Percentiles rank a stretch among this genome's conserved stretches.
Conservation (phyloP, 2,329 filamentous ascomycete species). For the Exophiala alcalophila region DNA sequence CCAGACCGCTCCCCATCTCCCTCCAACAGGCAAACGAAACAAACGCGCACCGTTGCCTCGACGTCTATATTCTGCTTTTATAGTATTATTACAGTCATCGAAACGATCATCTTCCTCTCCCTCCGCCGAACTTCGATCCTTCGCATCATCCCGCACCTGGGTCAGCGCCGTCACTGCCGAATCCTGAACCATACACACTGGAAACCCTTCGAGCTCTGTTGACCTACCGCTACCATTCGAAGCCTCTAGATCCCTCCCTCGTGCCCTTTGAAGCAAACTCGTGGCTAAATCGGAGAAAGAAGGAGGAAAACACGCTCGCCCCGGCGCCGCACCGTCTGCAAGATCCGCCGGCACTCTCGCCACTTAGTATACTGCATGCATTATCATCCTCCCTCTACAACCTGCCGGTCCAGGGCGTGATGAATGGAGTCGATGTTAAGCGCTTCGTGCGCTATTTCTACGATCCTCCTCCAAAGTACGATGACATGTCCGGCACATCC, state of each 20-base stretch:
- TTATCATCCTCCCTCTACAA: conserved; percentile 23
- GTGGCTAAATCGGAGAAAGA: not conserved
- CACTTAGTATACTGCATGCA: conserved; percentile 22
- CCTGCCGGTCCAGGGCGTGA: conserved; percentile 35
- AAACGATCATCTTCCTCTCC: not conserved
- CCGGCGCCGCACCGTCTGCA: not conserved
- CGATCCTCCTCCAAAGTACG: conserved; percentile 84
- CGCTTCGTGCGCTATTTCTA: conserved; percentile 87
- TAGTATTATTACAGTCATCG: too few species aligned
- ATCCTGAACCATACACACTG: too few species aligned
- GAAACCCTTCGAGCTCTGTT: conserved; percentile 25
- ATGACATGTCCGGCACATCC: conserved; percentile 62
- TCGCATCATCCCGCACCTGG: too few species aligned
- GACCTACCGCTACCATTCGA: conserved; percentile 15
- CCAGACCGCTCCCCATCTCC: too few species aligned
- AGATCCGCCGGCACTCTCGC: conserved; percentile 4
- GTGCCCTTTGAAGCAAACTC: conserved; percentile 5
- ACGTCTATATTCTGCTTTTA: too few species aligned
- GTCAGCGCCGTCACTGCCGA: too few species aligned
- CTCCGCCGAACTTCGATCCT: not conserved
- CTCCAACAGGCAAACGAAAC: too few species aligned
- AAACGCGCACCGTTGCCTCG: too few species aligned
- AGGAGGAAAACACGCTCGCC: conserved; percentile 3
- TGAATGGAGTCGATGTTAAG: conserved; percentile 72
- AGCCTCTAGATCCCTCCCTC: conserved; percentile 6